Base-by-base conservation (phyloP, 768 basidiomycete species). In the Lactifluus echinatus region DNA sequence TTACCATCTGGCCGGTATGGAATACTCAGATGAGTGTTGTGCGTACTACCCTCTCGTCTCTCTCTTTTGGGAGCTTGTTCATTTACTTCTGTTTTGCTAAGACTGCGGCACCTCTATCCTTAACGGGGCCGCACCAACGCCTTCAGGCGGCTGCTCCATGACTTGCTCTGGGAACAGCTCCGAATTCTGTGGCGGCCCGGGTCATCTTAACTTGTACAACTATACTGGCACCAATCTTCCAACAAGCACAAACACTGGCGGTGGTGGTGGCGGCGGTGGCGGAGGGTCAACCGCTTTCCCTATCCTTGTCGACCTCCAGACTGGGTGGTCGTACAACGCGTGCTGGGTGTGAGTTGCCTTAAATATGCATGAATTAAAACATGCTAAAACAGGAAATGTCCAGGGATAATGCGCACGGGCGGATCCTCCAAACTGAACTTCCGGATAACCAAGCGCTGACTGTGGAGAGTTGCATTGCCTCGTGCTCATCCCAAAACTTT, bases 131-230 rank as follows among this genome's bases (percentile, higher is more conserved):
- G 74, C 71, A 21, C 73, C 76, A 0, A 73, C 75, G 0, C 61
- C 77, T 0, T 69, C 74, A n/a, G 67, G 74, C 1, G 80, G 79
- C 47, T 92, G 89, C 65, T 76, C 74, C 63, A 87, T 87, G 85
- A 61, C 74, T 26, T 89, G 87, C 65, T 69, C 68, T 2, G 87
- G 85, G 12, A 82, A 84, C 56, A 70, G 68, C 39, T 73, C 80
- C 0, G 81, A 88, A 64, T 81, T 81, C 57, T 90, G 88, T 61
- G 88, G 88, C 21, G 88, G 87, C 33, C 83, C 87, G 0, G 76
- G 84, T 64, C 72, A 79, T 43, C 72, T 89, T 21, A 84, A 79
- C 52, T 68, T 83, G 2, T 89, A 85, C 68, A 85, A 87, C 66
- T 87, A 79, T 61, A 87, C 85, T 39, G 84, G 83, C 21, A 42